phyloP scores from a whole-genome alignment of 768 basidiomycete genomes.

The Boletus huronensis region DNA sequence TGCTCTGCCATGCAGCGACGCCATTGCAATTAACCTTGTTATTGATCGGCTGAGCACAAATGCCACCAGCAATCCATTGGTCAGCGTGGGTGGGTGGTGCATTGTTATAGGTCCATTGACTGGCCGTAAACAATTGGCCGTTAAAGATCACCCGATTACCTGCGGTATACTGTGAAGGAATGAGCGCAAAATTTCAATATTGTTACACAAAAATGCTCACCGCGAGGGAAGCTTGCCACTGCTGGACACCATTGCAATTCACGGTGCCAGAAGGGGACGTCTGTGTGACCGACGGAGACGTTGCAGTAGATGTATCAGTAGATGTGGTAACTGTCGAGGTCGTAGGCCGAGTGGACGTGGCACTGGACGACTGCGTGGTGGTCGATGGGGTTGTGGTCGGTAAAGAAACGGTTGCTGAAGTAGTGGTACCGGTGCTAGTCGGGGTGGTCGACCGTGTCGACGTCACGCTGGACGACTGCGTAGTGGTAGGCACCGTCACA shows the following conservation, averaged over 20 bases:
- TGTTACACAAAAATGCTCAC: not conserved
- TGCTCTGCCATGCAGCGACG: slow-evolving; percentile 16
- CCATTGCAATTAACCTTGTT: slow-evolving; percentile 25
- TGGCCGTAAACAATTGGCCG: slow-evolving; percentile 21
- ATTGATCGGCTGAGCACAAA: slow-evolving; percentile 19
- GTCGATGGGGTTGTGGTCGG: not conserved
- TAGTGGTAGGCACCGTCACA: not conserved
- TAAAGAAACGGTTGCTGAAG: not conserved
- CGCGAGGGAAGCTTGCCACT: slow-evolving; percentile 24
- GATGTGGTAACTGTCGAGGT: not conserved
- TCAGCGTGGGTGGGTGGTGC: slow-evolving; percentile 11
- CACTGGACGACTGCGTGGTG: not conserved
- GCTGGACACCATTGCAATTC: slow-evolving; percentile 16
- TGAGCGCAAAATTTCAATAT: not conserved
- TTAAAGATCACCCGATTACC: slow-evolving; percentile 23
- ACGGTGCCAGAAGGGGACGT: not conserved
- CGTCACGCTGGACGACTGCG: not conserved
- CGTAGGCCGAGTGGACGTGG: not conserved
- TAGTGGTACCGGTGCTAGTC: not conserved
- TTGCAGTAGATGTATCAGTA: too few relatives aligned
- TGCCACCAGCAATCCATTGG: slow-evolving; percentile 12
- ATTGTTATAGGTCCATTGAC: slow-evolving; percentile 27
- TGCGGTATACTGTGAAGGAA: slow-evolving; percentile 17
- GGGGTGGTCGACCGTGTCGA: not conserved
- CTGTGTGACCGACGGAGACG: not conserved